Conservation (phyloP, 768 basidiomycete species). For the Omphalotus guepiniiformis region DNA sequence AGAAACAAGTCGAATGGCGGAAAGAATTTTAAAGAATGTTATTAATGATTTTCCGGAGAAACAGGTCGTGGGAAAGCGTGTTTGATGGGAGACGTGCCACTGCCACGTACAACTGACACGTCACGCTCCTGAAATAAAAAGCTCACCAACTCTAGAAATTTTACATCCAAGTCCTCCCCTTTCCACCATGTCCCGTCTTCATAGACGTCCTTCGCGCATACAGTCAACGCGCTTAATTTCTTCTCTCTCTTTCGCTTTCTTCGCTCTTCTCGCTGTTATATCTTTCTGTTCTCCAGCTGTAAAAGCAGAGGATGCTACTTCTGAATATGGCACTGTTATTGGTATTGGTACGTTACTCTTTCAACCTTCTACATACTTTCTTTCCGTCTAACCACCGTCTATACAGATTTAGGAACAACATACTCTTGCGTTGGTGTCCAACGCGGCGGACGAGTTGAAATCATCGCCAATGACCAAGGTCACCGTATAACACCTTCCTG, state of each 20-base stretch:
- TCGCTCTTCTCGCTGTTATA: constrained; percentile 68
- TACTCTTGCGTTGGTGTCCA: constrained; percentile 96
- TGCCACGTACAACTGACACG: too few species aligned
- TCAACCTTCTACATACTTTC: not conserved
- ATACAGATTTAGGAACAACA: constrained; percentile 89
- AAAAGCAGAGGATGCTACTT: constrained; percentile 59
- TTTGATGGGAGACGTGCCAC: too few species aligned
- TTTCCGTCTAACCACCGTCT: constrained; percentile 10
- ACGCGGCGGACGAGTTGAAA: constrained; percentile 82
- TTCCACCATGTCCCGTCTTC: constrained; percentile 33
- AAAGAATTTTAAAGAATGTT: too few species aligned
- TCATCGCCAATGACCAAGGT: constrained; percentile 87
- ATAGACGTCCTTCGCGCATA: constrained; percentile 51
- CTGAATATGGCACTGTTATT: constrained; percentile 89
- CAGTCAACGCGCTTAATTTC: constrained; percentile 53
- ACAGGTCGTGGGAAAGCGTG: too few species aligned
- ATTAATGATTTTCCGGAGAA: too few species aligned
- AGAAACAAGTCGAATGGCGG: too few species aligned
- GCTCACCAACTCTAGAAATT: too few species aligned
- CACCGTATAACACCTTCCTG: constrained; percentile 88
- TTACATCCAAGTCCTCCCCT: too few species aligned
- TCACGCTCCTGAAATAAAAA: too few species aligned
- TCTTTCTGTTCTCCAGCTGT: constrained; percentile 63
- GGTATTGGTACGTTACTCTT: constrained; percentile 66
- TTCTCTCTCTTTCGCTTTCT: constrained; percentile 54